Evolutionary conservation across 2,329 filamentous ascomycete species (phyloP), one percentile per base, ranked within the genome.

Genomic region (Colletotrichum neosansevieriae): DNA sequence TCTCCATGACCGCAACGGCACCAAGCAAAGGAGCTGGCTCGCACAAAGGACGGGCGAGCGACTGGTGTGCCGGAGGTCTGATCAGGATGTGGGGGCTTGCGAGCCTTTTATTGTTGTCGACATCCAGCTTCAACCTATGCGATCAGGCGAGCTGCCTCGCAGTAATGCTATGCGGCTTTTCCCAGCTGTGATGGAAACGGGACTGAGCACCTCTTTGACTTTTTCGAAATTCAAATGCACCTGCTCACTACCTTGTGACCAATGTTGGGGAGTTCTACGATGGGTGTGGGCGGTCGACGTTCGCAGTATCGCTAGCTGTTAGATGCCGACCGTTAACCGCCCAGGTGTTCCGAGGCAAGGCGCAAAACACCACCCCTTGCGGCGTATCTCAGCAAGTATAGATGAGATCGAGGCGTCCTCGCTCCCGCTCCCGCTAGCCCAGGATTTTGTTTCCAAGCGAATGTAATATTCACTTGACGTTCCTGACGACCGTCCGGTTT

Each of bases 401-500:
- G 64, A 49, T 54, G 53, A 65, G 38, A 59, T 59, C 47, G 54
- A 59, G 60, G 45, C 45, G 45, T 38, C 12, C 21, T 58, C 51
- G 29, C 47, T 64, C 53, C 40, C 65, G 51, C 53, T 47, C 47
- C n/a, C 49, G 54, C 47, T 57, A 62, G 36, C 29, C 42, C 24
- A 17, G 63, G 42, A 51, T 51, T 56, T 38, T 40, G 6, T 67
- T 62, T 61, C 38, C 40, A 40, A 13, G 54, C 32, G 34, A 42
- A 38, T 56, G 36, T 49, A 62, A 62, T 67, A 56, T 57, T 29
- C 21, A 54, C 36, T 62, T 47, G 67, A 67, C 63, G 63, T 62
- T 66, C 62, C 67, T 67, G 49, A 45, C 38, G 51, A 67, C 63
- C 63, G 50, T 67, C 63, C 57, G 67, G 58, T 60, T 64, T 69